Conservation (phyloP, 208 protist genomes). For the Polymyxa betae region DNA sequence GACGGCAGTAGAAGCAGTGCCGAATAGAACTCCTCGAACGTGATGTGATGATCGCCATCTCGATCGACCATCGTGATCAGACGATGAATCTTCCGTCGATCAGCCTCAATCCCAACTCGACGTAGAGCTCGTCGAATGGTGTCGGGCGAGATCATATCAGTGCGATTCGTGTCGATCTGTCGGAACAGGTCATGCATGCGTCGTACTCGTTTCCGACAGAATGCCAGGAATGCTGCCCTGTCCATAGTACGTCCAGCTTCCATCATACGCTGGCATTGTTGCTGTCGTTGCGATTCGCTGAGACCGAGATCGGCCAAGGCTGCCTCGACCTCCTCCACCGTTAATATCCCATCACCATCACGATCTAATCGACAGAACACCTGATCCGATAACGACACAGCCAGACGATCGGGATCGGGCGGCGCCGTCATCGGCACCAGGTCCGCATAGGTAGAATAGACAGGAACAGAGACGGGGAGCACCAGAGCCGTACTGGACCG, state of each 20-base stretch:
- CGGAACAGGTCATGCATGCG: neutral
- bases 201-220: neutral
- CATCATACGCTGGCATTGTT: neutral
- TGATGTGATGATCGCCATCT: neutral
- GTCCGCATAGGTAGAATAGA: too few relatives aligned
- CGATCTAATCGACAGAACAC: neutral
- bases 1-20: neutral
- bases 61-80: constrained; percentile 23
- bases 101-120: neutral
- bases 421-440: too few relatives aligned
- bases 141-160: neutral
- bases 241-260: neutral
- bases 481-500: too few relatives aligned
- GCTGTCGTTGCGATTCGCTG: neutral
- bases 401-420: too few relatives aligned
- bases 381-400: too few relatives aligned
- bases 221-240: neutral
- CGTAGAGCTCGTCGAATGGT: neutral
- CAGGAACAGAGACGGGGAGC: too few relatives aligned
- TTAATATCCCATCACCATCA: neutral
- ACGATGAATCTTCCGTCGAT: neutral
- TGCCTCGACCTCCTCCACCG: neutral
- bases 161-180: neutral
- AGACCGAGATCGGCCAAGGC: neutral
- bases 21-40: constrained; percentile 12